Base-by-base conservation (phyloP, 2,329 filamentous ascomycete species). In the Herpotrichia juniperi region DNA sequence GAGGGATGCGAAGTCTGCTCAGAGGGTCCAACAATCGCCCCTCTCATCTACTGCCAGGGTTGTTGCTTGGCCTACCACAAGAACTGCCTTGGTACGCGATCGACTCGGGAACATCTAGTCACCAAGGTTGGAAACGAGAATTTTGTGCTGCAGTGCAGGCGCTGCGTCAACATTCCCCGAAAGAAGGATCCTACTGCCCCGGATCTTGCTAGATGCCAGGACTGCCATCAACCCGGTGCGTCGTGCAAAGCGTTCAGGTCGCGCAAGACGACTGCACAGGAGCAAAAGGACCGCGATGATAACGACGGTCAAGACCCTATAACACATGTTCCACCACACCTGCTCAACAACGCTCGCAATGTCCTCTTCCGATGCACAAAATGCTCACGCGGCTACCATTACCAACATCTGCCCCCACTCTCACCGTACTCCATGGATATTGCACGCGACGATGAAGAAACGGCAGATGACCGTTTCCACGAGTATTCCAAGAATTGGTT, bases 111-210 rank as follows among this genome's bases (percentile, higher is more conserved):
- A n/a, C 94, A 97, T 70, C 77, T 94, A 30, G 91, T 91, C 9
- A 97, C 92, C 21, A 99, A 97, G 71, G 75, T 97, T 46, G 87
- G 80, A 2, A 79, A 88, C 1, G 85, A 88, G 2, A 75, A 88
- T 31, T 97, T 96, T 62, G 87, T 99, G 14, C 77, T 99, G 32
- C 94, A 99, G 69, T 99, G 94, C 75, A 88, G 87, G 59, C 89
- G 87, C 50, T 99, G 94, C 69, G 82, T 97, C 56, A 87, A 87
- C 3, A 68, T 82, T 17, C 81, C 86, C 40, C 78, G 79, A 54
- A 86, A 86, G 67, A 93, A 89, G 64, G 91, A 97, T 58, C 57
- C 65, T 0, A 81, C 78, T 16, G 86, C 87, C 1, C 93, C 94
- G 0, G 81, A 86, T 54, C 82, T 91, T 40, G 85, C 87, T 51